Base-by-base conservation (phyloP, 768 basidiomycete species). In the Tylopilus sp. region DNA sequence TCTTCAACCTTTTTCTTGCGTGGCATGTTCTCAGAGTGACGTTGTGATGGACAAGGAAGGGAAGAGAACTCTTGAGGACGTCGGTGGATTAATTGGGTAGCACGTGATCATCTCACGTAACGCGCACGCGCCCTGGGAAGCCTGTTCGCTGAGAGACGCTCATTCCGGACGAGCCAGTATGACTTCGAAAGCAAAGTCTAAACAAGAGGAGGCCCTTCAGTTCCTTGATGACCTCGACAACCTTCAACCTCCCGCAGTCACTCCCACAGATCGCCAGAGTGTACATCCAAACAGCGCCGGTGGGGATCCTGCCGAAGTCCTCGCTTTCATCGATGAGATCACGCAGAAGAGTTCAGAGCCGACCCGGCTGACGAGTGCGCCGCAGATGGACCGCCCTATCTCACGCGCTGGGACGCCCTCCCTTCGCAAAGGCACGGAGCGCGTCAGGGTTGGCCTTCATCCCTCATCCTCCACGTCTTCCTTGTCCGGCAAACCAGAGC, bases 161-260 rank as follows among this genome's bases (percentile, higher is more conserved):
- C 28, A 28, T 13, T n/a, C n/a, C n/a, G n/a, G n/a, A 43, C 43
- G 26, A 47, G 18, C 15, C 30, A 44, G 42, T 45, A 77, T 75
- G 73, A 30, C 72, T 30, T 62, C 67, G 25, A 79, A 77, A 67
- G 71, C 83, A 42, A 90, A 87, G 71, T 85, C 86, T 25, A 91
- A 89, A 65, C 82, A 88, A 53, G 79, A 88, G 63, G 95, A 98
- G 69, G 95, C 91, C 20, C 83, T 94, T 20, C 87, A 86, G 63
- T 86, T 98, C 71, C 85, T 98, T 40, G 92, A 97, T 64, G 93
- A 95, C 65, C 87, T 98, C 44, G 95, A 98, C 67, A 87, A 84
- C 26, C 79, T 95, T 44, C 74, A 82, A 18, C 78, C 79, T 21
- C 51, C 62, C n/a, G 47, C 58, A n/a, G 50, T 42, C 6, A 47